These are phyloP conservation scores for Solanum peruvianum DNA, from an alignment of 257 asterid species.

Conservation along the genomic window DNA sequence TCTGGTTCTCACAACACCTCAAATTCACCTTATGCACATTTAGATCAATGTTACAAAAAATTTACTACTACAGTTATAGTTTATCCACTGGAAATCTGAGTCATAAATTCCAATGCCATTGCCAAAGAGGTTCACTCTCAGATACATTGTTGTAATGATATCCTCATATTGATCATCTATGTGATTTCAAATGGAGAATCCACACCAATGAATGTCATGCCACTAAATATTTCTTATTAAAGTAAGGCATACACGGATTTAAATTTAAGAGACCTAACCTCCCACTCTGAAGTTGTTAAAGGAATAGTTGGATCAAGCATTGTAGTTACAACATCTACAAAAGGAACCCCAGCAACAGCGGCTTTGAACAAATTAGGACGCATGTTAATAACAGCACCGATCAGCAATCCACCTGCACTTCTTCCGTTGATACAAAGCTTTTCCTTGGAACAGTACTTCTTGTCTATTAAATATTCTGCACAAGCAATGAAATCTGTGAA, in stretches of 20 bases:
- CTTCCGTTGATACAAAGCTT: constrained; percentile 84
- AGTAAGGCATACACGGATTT: background rate
- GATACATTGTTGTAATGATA: background rate
- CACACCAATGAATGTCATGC: background rate
- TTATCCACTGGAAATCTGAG: background rate
- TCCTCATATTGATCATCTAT: background rate
- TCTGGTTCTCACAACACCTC: background rate
- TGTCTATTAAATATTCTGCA: constrained; percentile 74
- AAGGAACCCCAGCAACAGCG: constrained; percentile 94
- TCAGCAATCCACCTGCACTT: constrained; percentile 96
- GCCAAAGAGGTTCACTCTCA: background rate
- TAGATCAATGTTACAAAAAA: background rate
- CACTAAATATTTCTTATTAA: background rate
- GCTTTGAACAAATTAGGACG: constrained; percentile 85
- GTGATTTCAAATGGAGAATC: background rate
- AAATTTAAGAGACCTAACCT: constrained; percentile 38
- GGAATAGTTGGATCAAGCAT: constrained; percentile 99
- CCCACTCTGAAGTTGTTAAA: constrained; percentile 97
- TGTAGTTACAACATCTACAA: constrained; percentile 86
- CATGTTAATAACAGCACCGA: constrained; percentile 90
- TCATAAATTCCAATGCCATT: background rate
- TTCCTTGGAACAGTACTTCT: constrained; percentile 74
- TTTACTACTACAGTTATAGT: background rate
- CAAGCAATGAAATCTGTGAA: constrained; percentile 84
- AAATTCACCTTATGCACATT: background rate